phyloP scores from a whole-genome alignment of 805 yeast genomes.

The Metschnikowia chrysomelidarum region DNA sequence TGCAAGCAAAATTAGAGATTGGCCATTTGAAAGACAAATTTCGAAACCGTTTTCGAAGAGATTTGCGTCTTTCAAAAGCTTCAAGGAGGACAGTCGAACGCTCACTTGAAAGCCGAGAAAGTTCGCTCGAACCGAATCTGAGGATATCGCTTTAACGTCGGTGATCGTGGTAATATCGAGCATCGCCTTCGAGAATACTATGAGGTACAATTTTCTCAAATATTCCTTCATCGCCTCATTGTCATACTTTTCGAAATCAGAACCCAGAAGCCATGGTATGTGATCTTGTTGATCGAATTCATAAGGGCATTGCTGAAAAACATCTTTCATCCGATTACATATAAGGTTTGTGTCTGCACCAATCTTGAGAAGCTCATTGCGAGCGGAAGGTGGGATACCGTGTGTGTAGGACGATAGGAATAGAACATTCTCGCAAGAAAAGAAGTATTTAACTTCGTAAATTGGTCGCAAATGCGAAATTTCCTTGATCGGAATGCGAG shows the following conservation, averaged over 20 bases:
- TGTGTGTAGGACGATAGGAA: conserved; percentile 53
- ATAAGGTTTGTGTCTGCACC: conserved; percentile 17
- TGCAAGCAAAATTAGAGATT: conserved; percentile 53
- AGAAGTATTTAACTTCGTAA: conserved; percentile 59
- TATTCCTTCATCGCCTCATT: conserved; percentile 59
- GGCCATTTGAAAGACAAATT: conserved; percentile 47
- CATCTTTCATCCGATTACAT: conserved; percentile 27
- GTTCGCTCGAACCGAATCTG: conserved; percentile 19
- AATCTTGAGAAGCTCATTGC: conserved; percentile 18
- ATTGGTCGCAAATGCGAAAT: conserved; percentile 39
- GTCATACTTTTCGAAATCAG: conserved; percentile 52
- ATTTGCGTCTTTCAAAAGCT: conserved; percentile 24
- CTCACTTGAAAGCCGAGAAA: conserved; percentile 28
- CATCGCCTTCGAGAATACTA: conserved; percentile 57
- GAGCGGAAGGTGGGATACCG: conserved; percentile 63
- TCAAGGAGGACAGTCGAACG: conserved; percentile 31
- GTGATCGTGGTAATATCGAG: conserved; percentile 56
- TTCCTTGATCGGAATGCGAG: conserved; percentile 48
- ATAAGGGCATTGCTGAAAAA: conserved; percentile 54
- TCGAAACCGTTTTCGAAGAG: conserved; percentile 51
- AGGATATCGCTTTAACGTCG: conserved; percentile 35
- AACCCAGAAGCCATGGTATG: conserved; percentile 57
- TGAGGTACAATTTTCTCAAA: conserved; percentile 55
- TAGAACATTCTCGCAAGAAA: conserved; percentile 58
- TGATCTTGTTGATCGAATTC: conserved; percentile 49